phyloP scores from a whole-genome alignment of 2,329 filamentous ascomycete genomes.

The Talaromyces islandicus region DNA sequence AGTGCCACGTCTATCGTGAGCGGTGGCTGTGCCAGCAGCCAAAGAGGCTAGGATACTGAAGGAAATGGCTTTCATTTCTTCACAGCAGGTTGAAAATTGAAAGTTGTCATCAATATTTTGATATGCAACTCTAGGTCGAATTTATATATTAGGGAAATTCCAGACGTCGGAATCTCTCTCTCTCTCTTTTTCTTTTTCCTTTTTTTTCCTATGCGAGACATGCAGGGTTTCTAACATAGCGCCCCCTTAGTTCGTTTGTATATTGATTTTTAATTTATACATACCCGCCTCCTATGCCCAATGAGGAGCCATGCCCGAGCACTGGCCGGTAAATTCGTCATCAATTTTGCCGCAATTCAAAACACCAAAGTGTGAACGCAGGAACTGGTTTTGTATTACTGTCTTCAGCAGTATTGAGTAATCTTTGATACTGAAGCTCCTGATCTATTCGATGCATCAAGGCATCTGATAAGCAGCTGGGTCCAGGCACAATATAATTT shows the following conservation, averaged over 20 bases:
- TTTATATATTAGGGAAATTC: background rate
- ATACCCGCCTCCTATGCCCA: background rate
- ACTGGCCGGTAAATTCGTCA: background rate
- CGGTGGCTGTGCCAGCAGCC: background rate
- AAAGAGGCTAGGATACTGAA: background rate
- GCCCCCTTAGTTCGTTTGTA: background rate
- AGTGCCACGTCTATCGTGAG: conserved; percentile 29
- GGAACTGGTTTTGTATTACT: background rate
- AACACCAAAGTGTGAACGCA: background rate
- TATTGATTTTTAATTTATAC: background rate
- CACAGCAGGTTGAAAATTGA: background rate
- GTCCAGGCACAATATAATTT: background rate
- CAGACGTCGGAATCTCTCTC: no score
- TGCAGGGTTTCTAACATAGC: background rate
- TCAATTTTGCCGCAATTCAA: background rate
- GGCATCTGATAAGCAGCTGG: background rate
- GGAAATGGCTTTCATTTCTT: background rate
- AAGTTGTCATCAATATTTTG: background rate
- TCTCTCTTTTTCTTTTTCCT: no score
- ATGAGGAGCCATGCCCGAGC: background rate
- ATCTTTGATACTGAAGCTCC: background rate
- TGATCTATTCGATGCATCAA: background rate
- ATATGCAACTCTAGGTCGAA: background rate
- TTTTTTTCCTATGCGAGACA: no score
- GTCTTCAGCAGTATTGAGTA: background rate